Evolutionary conservation across 257 asterid species (phyloP), one percentile per base, ranked within the genome.

Genomic region (Scutellaria baicalensis): DNA sequence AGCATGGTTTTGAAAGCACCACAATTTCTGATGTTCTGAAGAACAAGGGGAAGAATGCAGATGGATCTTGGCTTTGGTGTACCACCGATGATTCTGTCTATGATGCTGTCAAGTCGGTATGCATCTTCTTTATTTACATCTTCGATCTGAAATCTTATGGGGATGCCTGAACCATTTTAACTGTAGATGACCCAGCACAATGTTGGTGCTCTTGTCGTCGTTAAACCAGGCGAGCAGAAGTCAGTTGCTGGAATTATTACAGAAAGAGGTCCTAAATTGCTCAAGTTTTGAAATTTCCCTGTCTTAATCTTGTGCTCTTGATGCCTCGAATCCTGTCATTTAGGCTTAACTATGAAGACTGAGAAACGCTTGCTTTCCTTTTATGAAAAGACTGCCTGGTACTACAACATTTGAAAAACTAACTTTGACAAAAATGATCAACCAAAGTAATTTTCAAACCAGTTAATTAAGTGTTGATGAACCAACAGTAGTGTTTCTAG

Each of bases 41-140:
- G 40, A 70, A 79, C 43, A 93, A 93, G 69, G 99, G 99, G 70
- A 91, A 89, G 84, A 66, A 82, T 6, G 97, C 93, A 0, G 99
- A 93, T 68, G 99, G 99, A 33, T 93, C 99, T 42, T 93, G 99
- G 99, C 96, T 93, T 17, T 93, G 97, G 97, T 93, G 99, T 92
- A 89, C 99, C 6, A 94, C 97, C 0, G 93, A 91, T 38, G 97
- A 94, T 75, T 59, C 82, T 16, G 99, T 94, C 38, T 94, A 91
- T 56, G 99, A 94, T 69, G 99, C 99, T 13, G 99, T 94, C 76
- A 86, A 94, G 63, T 94, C 99, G 77, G 99, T 94, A 76, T 21
- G 86, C 66, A 58, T 77, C 60, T 75, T 68, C 36, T 11, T 69
- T n/a, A 1, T 36, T 2, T 31, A 12, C 12, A 39, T 40, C n/a